phyloP scores from a whole-genome alignment of 2,329 filamentous ascomycete species.

The Penicillium digitatum region DNA sequence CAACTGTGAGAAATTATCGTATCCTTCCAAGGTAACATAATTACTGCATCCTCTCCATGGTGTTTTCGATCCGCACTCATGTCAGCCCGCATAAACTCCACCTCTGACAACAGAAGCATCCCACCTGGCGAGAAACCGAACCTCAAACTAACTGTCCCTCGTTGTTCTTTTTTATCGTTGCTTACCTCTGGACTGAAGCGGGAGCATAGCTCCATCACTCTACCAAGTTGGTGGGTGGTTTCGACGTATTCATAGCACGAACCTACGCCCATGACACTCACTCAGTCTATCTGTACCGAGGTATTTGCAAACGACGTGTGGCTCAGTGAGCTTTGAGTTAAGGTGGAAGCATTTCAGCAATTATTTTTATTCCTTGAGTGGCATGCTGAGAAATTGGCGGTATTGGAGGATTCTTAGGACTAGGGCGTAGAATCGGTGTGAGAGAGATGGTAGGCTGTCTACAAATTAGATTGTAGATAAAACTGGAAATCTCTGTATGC shows the following conservation, averaged over 20 bases:
- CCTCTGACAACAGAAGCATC: slow-evolving; percentile 2
- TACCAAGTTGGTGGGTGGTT: slow-evolving; percentile 36
- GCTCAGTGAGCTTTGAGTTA: slow-evolving; percentile 62
- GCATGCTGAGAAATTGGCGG: slow-evolving; percentile 58
- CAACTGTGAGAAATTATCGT: slow-evolving; percentile 71
- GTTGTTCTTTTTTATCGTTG: slow-evolving; percentile 36
- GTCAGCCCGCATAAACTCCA: slow-evolving; percentile 9
- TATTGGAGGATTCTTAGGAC: slow-evolving; percentile 62
- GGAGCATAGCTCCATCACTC: slow-evolving; percentile 60
- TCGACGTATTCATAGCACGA: slow-evolving; percentile 35
- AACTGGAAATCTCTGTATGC: no score
- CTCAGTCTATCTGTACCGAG: slow-evolving; percentile 61
- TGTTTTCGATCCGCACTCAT: slow-evolving; percentile 3
- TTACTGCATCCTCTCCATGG: slow-evolving; percentile 37
- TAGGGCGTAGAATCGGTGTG: slow-evolving; percentile 61
- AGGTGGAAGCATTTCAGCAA: slow-evolving; percentile 78
- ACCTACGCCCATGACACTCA: slow-evolving; percentile 38
- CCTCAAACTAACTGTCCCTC: neutral
- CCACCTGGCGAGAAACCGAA: slow-evolving; percentile 14
- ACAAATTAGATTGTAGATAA: no score
- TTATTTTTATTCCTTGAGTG: slow-evolving; percentile 60
- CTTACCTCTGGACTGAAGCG: slow-evolving; percentile 64
- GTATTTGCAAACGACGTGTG: slow-evolving; percentile 66
- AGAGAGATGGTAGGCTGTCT: no score
- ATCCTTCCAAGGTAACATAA: slow-evolving; percentile 62